Base-by-base conservation (phyloP, 352 stramenopile genomes). In the Hyphochytrium catenoides region DNA sequence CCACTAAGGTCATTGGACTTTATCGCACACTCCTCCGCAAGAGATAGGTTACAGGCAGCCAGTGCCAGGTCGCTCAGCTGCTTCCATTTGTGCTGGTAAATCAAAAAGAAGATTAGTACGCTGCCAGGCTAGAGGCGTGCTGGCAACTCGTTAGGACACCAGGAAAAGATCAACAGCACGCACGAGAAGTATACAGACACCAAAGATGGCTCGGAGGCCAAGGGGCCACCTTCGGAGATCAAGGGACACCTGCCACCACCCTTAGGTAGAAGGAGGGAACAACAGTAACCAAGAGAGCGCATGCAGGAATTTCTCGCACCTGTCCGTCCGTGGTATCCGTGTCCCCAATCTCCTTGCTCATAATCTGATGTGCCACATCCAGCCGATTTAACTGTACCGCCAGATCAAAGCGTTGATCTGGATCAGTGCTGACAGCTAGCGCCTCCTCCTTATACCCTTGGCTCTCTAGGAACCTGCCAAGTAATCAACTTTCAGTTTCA, bases 361-460 rank as follows among this genome's bases (percentile, higher is more conserved):
- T 82, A 25, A 97, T 87, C 20, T 83, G 62, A 28, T 81, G 74
- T 1, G 88, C 89, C 27, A 93, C 61, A 24, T 94, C 78, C 22
- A 97, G 66, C 46, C 96, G 82, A 3, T 82, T 81, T 28, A 98
- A 67, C 52, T 98, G 84, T 17, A 98, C 64, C 0, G 88, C 76
- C 12, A 98, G 60, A 39, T 98, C 90, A 50, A 98, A 98, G 45
- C 94, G 93, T 44, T 97, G 87, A 45, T 99, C 91, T 4, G 72
- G 66, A 40, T 94, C 77, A 15, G 78, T 91, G 27, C 77, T 93
- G 1, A 93, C 56, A 20, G 68, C 72, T 11, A 95, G 49, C 15
- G 84, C 83, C 34, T 97, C 86, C 47, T 97, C 90, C 53, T 98
- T 98, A 56, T 94, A 98, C 0, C 91, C 92, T 55, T 98, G 92